Evolutionary conservation across 352 stramenopile species (phyloP).

Genomic region (Blastocystis sp.): DNA sequence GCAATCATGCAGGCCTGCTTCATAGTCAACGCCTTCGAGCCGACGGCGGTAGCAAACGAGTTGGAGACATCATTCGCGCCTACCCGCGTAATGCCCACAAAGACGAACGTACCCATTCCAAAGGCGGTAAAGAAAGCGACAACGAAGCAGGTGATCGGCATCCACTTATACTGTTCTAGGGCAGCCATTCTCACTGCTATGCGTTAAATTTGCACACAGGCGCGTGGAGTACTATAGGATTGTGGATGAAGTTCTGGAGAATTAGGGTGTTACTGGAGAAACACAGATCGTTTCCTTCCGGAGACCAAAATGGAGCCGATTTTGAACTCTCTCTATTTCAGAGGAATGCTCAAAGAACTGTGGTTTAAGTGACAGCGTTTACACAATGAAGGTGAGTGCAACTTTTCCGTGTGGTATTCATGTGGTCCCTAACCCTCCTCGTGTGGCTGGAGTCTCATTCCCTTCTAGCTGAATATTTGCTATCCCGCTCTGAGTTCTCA

Average conservation of each 20-base stretch:
- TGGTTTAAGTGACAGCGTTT: no score
- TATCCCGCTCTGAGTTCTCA: no score
- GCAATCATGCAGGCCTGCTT: slow-evolving; percentile 73
- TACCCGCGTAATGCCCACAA: slow-evolving; percentile 44
- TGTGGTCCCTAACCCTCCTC: no score
- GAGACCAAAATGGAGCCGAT: background rate
- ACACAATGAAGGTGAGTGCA: no score
- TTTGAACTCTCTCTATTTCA: no score
- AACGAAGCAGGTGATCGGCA: slow-evolving; percentile 72
- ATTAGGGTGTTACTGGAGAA: background rate
- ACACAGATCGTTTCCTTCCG: background rate
- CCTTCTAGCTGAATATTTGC: no score
- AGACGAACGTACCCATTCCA: slow-evolving; percentile 70
- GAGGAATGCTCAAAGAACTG: no score
- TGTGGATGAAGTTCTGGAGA: no score
- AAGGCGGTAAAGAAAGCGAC: slow-evolving; percentile 74
- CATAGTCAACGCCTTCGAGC: slow-evolving; percentile 74
- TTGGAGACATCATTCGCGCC: slow-evolving; percentile 76
- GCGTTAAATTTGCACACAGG: no score
- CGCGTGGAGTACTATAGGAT: no score
- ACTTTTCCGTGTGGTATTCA: no score
- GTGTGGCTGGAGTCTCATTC: no score
- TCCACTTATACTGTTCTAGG: slow-evolving; percentile 69
- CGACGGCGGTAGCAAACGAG: slow-evolving; percentile 74
- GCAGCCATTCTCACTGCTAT: background rate